phyloP scores from a whole-genome alignment of 495 filamentous ascomycete genomes.

The Choiromyces venosus region DNA sequence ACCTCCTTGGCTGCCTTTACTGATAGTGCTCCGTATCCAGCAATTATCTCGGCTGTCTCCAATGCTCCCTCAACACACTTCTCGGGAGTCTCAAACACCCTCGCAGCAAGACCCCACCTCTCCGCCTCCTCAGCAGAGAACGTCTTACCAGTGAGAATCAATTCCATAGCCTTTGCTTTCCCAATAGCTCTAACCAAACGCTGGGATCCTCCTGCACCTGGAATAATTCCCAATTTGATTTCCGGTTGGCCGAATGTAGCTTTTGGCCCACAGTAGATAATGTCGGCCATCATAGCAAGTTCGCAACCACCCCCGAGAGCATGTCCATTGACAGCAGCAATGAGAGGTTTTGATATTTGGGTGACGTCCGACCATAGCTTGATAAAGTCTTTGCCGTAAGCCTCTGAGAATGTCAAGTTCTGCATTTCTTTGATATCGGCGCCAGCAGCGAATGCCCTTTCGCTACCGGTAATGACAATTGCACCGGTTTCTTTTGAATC shows the following conservation, averaged over 20 bases:
- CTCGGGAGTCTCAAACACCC: conserved; percentile 73
- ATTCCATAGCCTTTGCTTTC: conserved; percentile 87
- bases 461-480: conserved; percentile 80
- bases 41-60: conserved; percentile 82
- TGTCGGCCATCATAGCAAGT: conserved; percentile 94
- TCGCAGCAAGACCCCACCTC: conserved; percentile 83
- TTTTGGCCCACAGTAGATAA: conserved; percentile 75
- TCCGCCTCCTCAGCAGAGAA: conserved; percentile 62
- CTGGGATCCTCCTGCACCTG: conserved; percentile 87
- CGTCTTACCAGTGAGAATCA: conserved; percentile 61
- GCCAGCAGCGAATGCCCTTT: conserved; percentile 87
- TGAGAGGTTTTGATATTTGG: conserved; percentile 79
- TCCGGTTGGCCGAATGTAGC: conserved; percentile 95
- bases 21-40: conserved; percentile 69
- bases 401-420: conserved; percentile 73
- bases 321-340: conserved; percentile 89
- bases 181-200: conserved; percentile 81
- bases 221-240: conserved; percentile 87
- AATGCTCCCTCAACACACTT: conserved; percentile 71
- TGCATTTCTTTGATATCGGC: conserved; percentile 99
- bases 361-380: conserved; percentile 85
- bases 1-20: conserved; percentile 94
- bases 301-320: conserved; percentile 94
- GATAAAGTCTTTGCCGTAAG: conserved; percentile 85
- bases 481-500: conserved; percentile 53